Evolutionary conservation across 2,329 filamentous ascomycete genomes (phyloP).

Genomic region (Lanzia echinophila): DNA sequence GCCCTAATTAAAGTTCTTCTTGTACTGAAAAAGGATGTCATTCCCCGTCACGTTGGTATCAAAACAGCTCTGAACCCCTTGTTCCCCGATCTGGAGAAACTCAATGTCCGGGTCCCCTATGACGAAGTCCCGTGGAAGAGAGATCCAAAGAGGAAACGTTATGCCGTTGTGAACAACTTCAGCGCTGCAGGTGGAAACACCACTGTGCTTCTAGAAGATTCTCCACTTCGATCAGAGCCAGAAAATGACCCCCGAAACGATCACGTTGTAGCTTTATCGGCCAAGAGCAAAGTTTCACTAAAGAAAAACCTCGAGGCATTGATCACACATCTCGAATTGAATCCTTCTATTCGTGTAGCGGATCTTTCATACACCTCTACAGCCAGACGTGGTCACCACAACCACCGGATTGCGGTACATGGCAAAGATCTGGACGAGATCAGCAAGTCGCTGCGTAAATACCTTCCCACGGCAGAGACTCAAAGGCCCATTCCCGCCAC

Average conservation of each 20-base stretch:
- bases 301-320: conserved; percentile 1
- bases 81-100: conserved; percentile 31
- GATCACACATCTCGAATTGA: conserved; percentile 1
- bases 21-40: conserved; percentile 19
- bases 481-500: neutral
- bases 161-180: conserved; percentile 44
- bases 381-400: conserved; percentile 48
- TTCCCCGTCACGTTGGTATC: conserved; percentile 22
- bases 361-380: conserved; percentile 13
- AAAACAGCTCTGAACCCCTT: conserved; percentile 27
- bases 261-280: neutral
- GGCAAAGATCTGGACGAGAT: conserved; percentile 33
- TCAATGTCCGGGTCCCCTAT: conserved; percentile 17
- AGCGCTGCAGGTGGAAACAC: conserved; percentile 23
- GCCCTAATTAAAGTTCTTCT: conserved; percentile 24
- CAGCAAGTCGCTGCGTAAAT: neutral
- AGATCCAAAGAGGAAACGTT: conserved; percentile 34
- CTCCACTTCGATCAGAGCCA: neutral
- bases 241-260: neutral
- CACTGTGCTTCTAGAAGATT: conserved; percentile 15
- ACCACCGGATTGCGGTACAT: conserved; percentile 45
- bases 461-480: neutral
- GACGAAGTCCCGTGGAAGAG: conserved; percentile 12
- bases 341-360: neutral
- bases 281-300: neutral